Base-by-base conservation (phyloP, 1,139 yeast species). In the Blastobotrys serpentis region DNA sequence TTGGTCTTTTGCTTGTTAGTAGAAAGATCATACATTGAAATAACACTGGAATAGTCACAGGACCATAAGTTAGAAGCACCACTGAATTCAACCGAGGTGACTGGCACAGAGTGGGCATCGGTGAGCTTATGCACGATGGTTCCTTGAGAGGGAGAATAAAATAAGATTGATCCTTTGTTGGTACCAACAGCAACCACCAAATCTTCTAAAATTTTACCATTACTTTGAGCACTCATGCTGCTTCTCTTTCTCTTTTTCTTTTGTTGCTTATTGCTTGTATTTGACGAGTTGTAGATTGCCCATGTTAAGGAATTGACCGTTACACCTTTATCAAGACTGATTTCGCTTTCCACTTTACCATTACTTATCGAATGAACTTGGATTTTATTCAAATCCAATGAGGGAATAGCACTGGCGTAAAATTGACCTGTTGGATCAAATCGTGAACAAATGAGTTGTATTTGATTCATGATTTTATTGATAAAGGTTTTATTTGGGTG, bases 371-470 rank as follows among this genome's bases (percentile, higher is more conserved):
- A 46, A 48, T 59, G 60, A 33, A 86, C 86, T 55, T 83, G 76
- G 43, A 89, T 70, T 58, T 82, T 81, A 61, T 86, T 92, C 7
- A 82, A 74, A 63, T 88, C 95, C 53, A 89, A 74, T 2, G 89
- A 84, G 37, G 82, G 78, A 21, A 80, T 70, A 0, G 81, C 89
- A 44, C 81, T 77, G 16, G 95, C 94, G 58, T 82, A 75, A 59
- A 75, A 75, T 42, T 76, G 72, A 19, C 83, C 82, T 0, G 77
- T 65, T 10, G 81, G 74, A 66, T 82, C 86, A 63, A 79, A 82
- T 22, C 62, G 56, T 10, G 69, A 59, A 34, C 65, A 60, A 29
- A 63, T 45, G 22, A 62, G 53, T 6, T 59, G 54, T 34, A 55
- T 46, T 10, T 56, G 47, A 41, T 52, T 56, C 46, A 42, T 47